phyloP scores from a whole-genome alignment of 345 rosid genomes.

The Camelina laxa region DNA sequence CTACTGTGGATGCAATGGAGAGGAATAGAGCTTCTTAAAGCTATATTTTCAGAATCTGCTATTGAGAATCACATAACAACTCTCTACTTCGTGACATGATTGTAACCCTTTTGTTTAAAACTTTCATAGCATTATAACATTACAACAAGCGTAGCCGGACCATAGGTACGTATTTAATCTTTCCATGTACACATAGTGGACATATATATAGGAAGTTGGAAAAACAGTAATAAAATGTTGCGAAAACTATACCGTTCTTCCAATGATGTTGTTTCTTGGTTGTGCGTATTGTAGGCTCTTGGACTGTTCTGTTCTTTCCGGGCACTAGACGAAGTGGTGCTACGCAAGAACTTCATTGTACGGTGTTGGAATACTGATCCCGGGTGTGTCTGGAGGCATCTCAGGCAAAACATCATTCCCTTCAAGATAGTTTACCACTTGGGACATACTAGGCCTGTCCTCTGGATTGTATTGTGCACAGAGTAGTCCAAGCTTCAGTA shows the following conservation, averaged over 20 bases:
- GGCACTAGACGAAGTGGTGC: slow-evolving; percentile 9
- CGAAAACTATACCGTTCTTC: slow-evolving; percentile 6
- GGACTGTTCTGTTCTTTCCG: not conserved
- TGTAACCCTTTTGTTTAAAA: not conserved
- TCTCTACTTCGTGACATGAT: not conserved
- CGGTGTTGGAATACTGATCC: slow-evolving; percentile 42
- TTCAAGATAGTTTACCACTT: slow-evolving; percentile 66
- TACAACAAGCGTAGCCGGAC: slow-evolving; percentile 20
- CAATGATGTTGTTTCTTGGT: not conserved
- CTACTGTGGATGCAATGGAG: not conserved
- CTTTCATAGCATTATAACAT: slow-evolving; percentile 7
- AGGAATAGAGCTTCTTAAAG: not conserved
- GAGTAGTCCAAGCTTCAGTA: slow-evolving; percentile 71
- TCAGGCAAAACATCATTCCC: slow-evolving; percentile 54
- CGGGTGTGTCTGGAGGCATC: slow-evolving; percentile 46
- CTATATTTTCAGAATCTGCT: not conserved
- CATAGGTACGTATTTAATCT: not conserved
- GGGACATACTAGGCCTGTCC: slow-evolving; percentile 71
- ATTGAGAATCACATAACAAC: not conserved
- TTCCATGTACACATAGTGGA: slow-evolving; percentile 26
- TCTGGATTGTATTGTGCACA: slow-evolving; percentile 62
- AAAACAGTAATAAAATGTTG: slow-evolving; percentile 22
- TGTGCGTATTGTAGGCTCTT: slow-evolving; percentile 6
- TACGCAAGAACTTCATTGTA: slow-evolving; percentile 45
- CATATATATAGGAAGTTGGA: not conserved